Percentiles rank a stretch among this genome's conserved stretches.
Evolutionary conservation across 441 rosid genomes (phyloP).

Genomic region (Viola pubescens): DNA sequence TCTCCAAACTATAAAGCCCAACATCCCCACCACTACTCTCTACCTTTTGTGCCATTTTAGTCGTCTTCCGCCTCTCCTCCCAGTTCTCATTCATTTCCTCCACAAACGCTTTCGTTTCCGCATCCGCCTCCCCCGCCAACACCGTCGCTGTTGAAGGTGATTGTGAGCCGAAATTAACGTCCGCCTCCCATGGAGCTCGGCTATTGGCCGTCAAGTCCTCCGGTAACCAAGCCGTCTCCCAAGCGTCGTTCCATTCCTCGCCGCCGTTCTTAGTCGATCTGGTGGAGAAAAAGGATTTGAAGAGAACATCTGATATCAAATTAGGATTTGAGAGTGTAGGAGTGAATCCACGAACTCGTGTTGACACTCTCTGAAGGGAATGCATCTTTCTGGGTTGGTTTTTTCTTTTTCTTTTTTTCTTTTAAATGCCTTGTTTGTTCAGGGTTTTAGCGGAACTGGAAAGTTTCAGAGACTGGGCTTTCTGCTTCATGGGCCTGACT

Average conservation of each 20-base stretch:
- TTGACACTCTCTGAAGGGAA: constrained; percentile 14
- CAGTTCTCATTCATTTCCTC: constrained; percentile 92
- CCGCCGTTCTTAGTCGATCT: constrained; percentile 37
- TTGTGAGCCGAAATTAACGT: constrained; percentile 45
- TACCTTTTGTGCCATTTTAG: constrained; percentile 22
- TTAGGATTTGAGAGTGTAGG: not conserved
- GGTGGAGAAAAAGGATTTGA: constrained; percentile 13
- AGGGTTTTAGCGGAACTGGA: not conserved
- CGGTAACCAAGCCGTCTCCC: constrained; percentile 93
- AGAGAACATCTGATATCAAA: not conserved
- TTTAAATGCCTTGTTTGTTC: not conserved
- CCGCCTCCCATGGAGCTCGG: constrained; percentile 73
- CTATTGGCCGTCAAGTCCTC: constrained; percentile 50
- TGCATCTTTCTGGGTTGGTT: constrained; percentile 18
- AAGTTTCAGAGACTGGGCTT: no score
- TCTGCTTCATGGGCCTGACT: no score
- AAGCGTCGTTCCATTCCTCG: constrained; percentile 85
- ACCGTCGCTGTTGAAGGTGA: constrained; percentile 8
- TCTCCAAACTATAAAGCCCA: constrained; percentile 70
- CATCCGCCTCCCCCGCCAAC: constrained; percentile 43
- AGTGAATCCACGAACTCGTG: not conserved
- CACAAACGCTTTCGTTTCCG: constrained; percentile 83
- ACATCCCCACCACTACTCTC: constrained; percentile 18
- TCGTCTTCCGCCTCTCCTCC: constrained; percentile 52
- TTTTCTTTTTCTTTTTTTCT: not conserved